Percentiles rank a stretch among this genome's conserved stretches.
phyloP scores from a whole-genome alignment of 352 stramenopile genomes.

The Globisporangium cylindrosporum region DNA sequence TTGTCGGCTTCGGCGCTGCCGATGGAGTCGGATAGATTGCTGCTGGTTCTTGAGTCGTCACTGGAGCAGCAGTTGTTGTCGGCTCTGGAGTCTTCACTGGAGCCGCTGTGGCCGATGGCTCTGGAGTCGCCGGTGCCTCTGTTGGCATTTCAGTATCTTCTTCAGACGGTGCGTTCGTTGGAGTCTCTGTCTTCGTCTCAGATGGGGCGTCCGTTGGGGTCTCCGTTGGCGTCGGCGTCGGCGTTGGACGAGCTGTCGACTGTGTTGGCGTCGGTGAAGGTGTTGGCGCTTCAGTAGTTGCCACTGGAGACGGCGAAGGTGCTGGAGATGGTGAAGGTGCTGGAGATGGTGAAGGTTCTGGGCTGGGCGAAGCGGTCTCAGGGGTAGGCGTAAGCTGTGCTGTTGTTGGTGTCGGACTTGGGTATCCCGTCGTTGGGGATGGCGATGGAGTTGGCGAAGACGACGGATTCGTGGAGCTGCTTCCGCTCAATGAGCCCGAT shows the following conservation, averaged over 20 bases:
- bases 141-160: background rate
- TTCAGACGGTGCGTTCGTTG: slow-evolving; percentile 11
- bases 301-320: background rate
- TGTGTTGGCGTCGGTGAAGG: background rate
- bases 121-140: background rate
- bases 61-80: background rate
- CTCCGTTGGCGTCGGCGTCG: slow-evolving; percentile 5
- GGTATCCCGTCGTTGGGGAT: background rate
- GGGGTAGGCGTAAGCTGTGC: background rate
- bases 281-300: slow-evolving; percentile 3
- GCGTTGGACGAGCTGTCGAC: background rate
- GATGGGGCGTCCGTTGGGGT: slow-evolving; percentile 11
- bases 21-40: background rate
- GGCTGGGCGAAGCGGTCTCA: background rate
- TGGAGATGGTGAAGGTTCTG: background rate
- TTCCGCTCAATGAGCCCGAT: slow-evolving; percentile 2
- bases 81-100: slow-evolving; percentile 1
- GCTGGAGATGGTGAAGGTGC: background rate
- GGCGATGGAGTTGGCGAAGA: slow-evolving; percentile 16
- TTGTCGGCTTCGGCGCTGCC: background rate
- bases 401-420: background rate
- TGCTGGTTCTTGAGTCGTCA: slow-evolving; percentile 1
- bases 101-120: background rate
- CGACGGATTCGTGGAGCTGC: slow-evolving; percentile 16
- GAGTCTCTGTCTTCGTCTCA: background rate